Evolutionary conservation across 306 rosid species (phyloP), one percentile per base, ranked within the genome.

Genomic region (Gastrolobium bilobum): DNA sequence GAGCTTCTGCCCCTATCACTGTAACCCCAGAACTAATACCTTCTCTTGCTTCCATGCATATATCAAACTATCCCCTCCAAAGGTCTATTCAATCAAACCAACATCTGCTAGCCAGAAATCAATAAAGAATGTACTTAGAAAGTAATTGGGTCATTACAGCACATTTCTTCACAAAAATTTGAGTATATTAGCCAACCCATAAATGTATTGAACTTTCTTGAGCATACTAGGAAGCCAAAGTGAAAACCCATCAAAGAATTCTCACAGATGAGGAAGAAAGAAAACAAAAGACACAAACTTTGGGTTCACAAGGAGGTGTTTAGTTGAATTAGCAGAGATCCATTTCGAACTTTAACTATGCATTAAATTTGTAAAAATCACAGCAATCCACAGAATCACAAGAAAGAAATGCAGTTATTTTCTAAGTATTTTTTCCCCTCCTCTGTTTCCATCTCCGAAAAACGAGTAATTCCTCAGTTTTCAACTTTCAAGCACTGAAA

Each of bases 1-100:
- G 97, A 82, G 91, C 90, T 77, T 94, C 98, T n/a, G 92, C 93
- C 37, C 97, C 91, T 20, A 89, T 86, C 84, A 91, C 92, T 61
- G 90, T 91, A 59, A 93, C 94, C 47, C 94, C 98, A 40, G 90
- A 33, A 75, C 78, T 87, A 6, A 87, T 73, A 4, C 88, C 97
- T 73, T 90, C 95, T 73, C 92, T 83, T 31, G 85, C 89, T 68
- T 93, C 95, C 98, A 93, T 94, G 57, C 79, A 75, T 67, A 76
- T 47, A 68, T 64, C 73, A 65, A 69, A 71, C 29, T 52, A 56
- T 47, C 1, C 68, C 79, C 29, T 80, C 65, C 77, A 47, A 35
- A 52, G 48, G 48, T 69, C 51, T 56, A 68, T 34, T 43, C 39
- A 31, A 56, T 68, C 84, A 83, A 77, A 77, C 70, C 44, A 85